A percentile compares a stretch with the other conserved stretches of the same genome.
phyloP scores from a whole-genome alignment of 495 filamentous ascomycete genomes.

The Chaetomium cochliodes region DNA sequence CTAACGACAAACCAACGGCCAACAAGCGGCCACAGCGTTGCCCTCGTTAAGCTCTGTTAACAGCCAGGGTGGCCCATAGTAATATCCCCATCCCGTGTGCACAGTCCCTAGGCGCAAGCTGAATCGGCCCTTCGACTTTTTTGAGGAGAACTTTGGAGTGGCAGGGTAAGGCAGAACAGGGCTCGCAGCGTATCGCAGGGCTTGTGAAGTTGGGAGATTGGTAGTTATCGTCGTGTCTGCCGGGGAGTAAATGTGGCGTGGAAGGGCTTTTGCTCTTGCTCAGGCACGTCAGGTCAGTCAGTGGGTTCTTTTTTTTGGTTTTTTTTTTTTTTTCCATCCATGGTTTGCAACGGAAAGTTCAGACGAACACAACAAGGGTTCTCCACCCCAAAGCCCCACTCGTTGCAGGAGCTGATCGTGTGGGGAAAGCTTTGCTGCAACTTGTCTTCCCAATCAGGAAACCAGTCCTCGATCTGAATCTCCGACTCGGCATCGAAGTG shows the following conservation, averaged over 20 bases:
- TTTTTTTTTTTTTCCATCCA: too few species aligned
- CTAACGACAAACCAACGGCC: background rate
- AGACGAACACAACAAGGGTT: background rate
- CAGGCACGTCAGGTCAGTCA: too few species aligned
- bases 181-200: too few species aligned
- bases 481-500: background rate
- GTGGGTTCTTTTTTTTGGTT: too few species aligned
- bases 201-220: too few species aligned
- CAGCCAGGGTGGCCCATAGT: conserved; percentile 23
- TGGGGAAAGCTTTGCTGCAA: conserved; percentile 1
- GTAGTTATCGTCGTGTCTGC: too few species aligned
- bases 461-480: background rate
- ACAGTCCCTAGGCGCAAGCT: conserved; percentile 27
- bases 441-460: conserved; percentile 6
- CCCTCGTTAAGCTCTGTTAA: conserved; percentile 12
- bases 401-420: conserved; percentile 9
- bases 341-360: background rate
- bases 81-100: conserved; percentile 34
- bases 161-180: background rate
- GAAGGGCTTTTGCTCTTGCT: background rate
- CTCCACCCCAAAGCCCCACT: background rate
- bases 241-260: too few species aligned
- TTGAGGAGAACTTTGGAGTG: conserved; percentile 9
- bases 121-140: conserved; percentile 22
- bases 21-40: background rate